Conservation (phyloP, 1,284 basidiomycete species). For the Ustilago curta region DNA sequence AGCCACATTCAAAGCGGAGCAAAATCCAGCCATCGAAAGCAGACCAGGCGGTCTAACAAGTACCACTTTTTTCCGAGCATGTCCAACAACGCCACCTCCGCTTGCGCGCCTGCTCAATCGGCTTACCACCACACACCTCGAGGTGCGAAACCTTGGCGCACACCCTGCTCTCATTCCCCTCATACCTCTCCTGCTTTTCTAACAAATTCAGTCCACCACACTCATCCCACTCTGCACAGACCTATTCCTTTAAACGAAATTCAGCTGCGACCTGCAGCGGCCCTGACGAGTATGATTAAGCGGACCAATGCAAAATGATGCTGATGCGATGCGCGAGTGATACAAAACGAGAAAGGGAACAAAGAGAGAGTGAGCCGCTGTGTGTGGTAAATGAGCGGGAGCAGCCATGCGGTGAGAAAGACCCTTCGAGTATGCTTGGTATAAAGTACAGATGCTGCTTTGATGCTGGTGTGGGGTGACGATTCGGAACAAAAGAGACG, state of each 20-base stretch:
- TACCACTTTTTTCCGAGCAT: not conserved
- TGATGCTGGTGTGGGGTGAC: slow-evolving; percentile 6
- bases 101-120: not conserved
- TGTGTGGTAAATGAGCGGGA: not conserved
- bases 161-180: no score
- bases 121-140: not conserved
- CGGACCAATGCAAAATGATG: slow-evolving; percentile 9
- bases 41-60: slow-evolving; percentile 1
- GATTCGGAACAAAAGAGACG: slow-evolving; percentile 4
- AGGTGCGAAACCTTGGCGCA: no score
- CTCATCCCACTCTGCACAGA: not conserved
- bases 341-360: slow-evolving; percentile 3
- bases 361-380: not conserved
- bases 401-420: slow-evolving; percentile 1
- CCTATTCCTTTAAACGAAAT: not conserved
- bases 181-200: no score
- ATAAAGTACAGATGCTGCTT: slow-evolving; percentile 33
- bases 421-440: slow-evolving; percentile 39
- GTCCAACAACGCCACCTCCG: not conserved
- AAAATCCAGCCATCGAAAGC: not conserved
- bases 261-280: slow-evolving; percentile 7
- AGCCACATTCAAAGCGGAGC: not conserved
- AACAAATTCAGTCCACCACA: not conserved
- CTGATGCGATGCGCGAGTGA: slow-evolving; percentile 4
- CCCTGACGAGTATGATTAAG: slow-evolving; percentile 11